Base-by-base conservation (phyloP, 108 stramenopile species). In the Cyclotella sp. region DNA sequence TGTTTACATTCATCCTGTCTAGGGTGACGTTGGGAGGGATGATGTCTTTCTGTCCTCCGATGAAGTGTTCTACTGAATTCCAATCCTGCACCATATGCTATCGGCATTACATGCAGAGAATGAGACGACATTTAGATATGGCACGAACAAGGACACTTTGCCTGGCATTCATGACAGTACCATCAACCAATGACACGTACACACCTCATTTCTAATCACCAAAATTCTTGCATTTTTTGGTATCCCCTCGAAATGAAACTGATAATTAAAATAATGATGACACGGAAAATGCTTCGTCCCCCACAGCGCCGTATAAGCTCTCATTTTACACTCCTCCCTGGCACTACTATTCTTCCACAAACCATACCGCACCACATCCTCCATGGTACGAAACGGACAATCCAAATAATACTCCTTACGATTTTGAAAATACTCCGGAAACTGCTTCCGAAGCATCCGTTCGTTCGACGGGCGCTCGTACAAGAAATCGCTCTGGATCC, bases 191-290 rank as follows among this genome's bases (percentile, higher is more conserved):
- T 29, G 19, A 58, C 70, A 34, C 6, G 34, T 6, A 34, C 34
- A 27, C 39, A 62, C 61, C 61, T 75, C 73, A 64, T 81, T 81
- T 26, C 73, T 51, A 68, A 81, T 81, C 45, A 75, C 73, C 26
- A 74, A 66, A 29, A 81, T 65, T 19, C 52, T 55, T 7, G 68
- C 73, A 57, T 59, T 63, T 8, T 46, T 42, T 14, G 68, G 73
- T 9, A 74, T 42, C 12, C 73, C 80, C 80, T 81, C 80, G 15
- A 70, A 70, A 58, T 81, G 73, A 69, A 81, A 81, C 44, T 81
- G 80, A 58, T 81, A 81, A 22, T 81, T 81, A 44, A 75, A 81
- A 67, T 69, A 81, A 44, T 63, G 57, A 63, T 77, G 76, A 64
- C 76, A 70, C 19, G 58, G n/a, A 68, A 44, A 63, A 39, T 77